A percentile compares a stretch with the other conserved stretches of the same genome.
Conservation (phyloP, 345 rosid species). For the Ceriops tagal region DNA sequence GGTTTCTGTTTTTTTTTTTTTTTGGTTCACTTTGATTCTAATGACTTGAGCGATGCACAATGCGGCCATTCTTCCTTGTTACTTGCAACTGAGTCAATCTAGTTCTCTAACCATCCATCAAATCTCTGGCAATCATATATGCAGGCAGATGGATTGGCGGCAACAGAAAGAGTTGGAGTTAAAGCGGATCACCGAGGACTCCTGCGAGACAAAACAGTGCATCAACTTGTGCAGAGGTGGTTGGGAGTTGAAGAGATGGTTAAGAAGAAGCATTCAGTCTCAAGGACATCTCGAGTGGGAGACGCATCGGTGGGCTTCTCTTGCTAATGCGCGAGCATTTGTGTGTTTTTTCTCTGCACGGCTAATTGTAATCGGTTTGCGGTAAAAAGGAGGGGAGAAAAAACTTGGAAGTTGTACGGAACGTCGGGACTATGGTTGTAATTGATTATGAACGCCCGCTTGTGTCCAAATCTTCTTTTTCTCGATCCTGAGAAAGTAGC, state of each 20-base stretch:
- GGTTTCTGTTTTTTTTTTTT: too few species aligned
- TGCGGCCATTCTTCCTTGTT: background rate
- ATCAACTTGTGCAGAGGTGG: constrained; percentile 60
- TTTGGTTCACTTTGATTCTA: too few species aligned
- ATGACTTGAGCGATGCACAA: too few species aligned
- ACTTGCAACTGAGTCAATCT: background rate
- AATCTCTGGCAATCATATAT: background rate
- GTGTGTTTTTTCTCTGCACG: too few species aligned
- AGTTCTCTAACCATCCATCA: background rate
- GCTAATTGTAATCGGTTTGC: too few species aligned
- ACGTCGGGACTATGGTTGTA: too few species aligned
- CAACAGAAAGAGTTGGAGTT: constrained; percentile 64
- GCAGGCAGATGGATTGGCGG: constrained; percentile 65
- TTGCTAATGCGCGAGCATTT: too few species aligned
- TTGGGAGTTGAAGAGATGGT: constrained; percentile 49
- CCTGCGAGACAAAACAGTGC: constrained; percentile 47
- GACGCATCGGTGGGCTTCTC: constrained; percentile 16
- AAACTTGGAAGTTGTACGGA: too few species aligned
- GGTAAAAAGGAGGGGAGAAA: too few species aligned
- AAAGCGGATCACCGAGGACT: constrained; percentile 60
- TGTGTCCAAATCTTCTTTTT: too few species aligned
- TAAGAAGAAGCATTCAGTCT: constrained; percentile 17
- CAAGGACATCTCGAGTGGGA: constrained; percentile 42
- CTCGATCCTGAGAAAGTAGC: too few species aligned
- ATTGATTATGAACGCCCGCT: too few species aligned